Conservation (phyloP, 495 filamentous ascomycete genomes). For the Rostrohypoxylon terebratum region DNA sequence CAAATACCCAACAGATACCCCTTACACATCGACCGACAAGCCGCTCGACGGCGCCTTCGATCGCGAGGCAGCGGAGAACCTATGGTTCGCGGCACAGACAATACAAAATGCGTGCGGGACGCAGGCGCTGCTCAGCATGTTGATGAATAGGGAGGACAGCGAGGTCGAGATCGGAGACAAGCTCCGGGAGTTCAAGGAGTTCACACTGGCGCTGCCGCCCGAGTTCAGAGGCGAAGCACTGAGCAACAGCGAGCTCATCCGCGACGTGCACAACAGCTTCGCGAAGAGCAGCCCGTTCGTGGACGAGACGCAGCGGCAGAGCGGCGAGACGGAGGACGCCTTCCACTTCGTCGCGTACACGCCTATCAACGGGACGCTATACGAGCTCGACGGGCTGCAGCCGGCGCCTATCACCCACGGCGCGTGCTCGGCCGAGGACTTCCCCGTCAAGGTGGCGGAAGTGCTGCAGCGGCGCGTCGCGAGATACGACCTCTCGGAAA, state of each 20-base stretch:
- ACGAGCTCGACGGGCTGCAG: constrained; percentile 96
- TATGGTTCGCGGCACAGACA: constrained; percentile 97
- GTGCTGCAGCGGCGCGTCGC: constrained; percentile 86
- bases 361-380: constrained; percentile 78
- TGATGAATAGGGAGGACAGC: constrained; percentile 80
- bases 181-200: constrained; percentile 86
- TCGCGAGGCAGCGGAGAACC: constrained; percentile 71
- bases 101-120: constrained; percentile 99
- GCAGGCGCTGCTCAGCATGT: constrained; percentile 90
- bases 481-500: constrained; percentile 87
- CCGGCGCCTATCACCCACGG: constrained; percentile 93
- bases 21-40: constrained; percentile 66
- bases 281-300: constrained; percentile 88
- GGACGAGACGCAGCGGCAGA: constrained; percentile 80
- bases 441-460: constrained; percentile 85
- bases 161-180: constrained; percentile 67
- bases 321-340: constrained; percentile 77
- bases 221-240: constrained; percentile 74
- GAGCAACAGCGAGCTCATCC: constrained; percentile 81
- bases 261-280: constrained; percentile 94
- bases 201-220: constrained; percentile 86
- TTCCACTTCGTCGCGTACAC: constrained; percentile 99
- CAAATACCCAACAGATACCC: constrained; percentile 88
- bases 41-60: constrained; percentile 86
- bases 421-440: constrained; percentile 71